phyloP scores from a whole-genome alignment of 2,329 filamentous ascomycete species.

The Phyllosticta citribraziliensis region DNA sequence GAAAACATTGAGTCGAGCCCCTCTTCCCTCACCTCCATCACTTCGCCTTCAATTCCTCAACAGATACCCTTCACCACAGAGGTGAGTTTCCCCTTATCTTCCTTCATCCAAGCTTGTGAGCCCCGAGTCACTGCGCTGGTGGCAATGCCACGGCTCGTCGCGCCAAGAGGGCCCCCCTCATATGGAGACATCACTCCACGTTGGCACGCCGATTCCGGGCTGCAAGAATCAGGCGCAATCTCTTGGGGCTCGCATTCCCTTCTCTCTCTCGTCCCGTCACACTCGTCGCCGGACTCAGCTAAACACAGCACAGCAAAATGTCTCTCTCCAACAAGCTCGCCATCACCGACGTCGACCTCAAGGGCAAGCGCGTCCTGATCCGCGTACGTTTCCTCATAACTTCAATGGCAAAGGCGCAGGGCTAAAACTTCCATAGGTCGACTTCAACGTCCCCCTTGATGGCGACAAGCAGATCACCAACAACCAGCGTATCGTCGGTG shows the following conservation, averaged over 20 bases:
- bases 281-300: neutral
- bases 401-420: neutral
- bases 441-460: slow-evolving; percentile 99
- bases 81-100: neutral
- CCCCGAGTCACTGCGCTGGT: neutral
- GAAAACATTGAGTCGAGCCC: slow-evolving; percentile 9
- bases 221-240: neutral
- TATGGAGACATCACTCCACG: neutral
- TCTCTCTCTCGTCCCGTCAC: neutral
- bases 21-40: neutral
- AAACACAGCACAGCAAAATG: slow-evolving; percentile 45
- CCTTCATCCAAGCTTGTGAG: neutral
- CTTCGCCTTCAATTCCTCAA: neutral
- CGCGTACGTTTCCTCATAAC: slow-evolving; percentile 53
- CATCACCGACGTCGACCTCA: slow-evolving; percentile 91
- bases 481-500: slow-evolving; percentile 95
- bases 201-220: neutral
- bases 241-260: neutral
- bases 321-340: slow-evolving; percentile 98
- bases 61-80: neutral
- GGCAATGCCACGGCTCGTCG: neutral
- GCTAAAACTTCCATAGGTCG: slow-evolving; percentile 54
- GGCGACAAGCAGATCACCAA: slow-evolving; percentile 90
- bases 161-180: slow-evolving; percentile 3
- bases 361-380: slow-evolving; percentile 96